Conservation (phyloP, 352 stramenopile genomes). For the Blastocystis sp. region DNA sequence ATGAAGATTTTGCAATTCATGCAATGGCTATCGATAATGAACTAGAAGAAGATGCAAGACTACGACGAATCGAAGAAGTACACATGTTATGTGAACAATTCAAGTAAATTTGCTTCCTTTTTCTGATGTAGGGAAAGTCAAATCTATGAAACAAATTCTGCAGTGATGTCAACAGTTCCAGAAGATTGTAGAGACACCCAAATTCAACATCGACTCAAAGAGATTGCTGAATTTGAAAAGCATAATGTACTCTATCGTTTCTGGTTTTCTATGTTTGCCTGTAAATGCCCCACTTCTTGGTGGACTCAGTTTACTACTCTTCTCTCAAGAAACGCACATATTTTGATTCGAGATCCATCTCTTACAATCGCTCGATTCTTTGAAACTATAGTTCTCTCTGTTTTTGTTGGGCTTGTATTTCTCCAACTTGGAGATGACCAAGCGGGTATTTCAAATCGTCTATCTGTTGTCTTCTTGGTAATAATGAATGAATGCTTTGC, state of each 20-base stretch:
- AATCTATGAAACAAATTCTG: background rate
- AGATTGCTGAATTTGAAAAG: constrained; percentile 25
- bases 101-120: background rate
- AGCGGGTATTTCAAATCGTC: constrained; percentile 45
- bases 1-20: constrained; percentile 41
- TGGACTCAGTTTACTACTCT: constrained; percentile 36
- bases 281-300: constrained; percentile 7
- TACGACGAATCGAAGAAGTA: background rate
- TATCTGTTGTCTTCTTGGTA: constrained; percentile 51
- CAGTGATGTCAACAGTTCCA: background rate
- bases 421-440: background rate
- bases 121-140: background rate
- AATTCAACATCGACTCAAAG: background rate
- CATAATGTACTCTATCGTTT: constrained; percentile 15
- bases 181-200: background rate
- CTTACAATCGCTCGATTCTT: constrained; percentile 38
- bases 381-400: constrained; percentile 38
- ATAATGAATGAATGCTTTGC: constrained; percentile 59
- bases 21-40: constrained; percentile 49
- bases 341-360: constrained; percentile 1
- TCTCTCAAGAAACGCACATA: background rate
- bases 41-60: constrained; percentile 40
- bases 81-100: constrained; percentile 23
- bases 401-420: constrained; percentile 49
- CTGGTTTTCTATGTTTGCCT: constrained; percentile 24